phyloP scores from a whole-genome alignment of 345 rosid genomes.

The Salix udensis region DNA sequence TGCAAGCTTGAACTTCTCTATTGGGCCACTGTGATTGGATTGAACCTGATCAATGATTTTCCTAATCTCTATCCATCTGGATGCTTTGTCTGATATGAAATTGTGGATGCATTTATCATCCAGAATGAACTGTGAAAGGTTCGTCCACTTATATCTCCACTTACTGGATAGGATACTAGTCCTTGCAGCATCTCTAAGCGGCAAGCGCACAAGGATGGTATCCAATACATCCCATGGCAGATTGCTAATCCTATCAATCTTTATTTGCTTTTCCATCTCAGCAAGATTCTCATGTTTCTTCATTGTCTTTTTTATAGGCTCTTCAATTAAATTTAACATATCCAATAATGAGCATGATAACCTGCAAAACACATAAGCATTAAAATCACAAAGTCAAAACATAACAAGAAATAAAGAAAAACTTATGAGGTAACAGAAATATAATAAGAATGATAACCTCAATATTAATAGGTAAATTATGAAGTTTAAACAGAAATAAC shows the following conservation, averaged over 20 bases:
- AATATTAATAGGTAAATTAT: no score
- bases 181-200: slow-evolving; percentile 31
- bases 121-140: slow-evolving; percentile 29
- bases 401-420: no score
- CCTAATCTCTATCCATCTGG: slow-evolving; percentile 25
- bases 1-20: slow-evolving; percentile 34
- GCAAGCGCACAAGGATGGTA: slow-evolving; percentile 24
- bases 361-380: neutral
- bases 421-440: no score
- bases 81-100: slow-evolving; percentile 7
- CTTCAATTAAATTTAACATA: neutral
- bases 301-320: neutral
- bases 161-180: slow-evolving; percentile 30
- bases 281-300: neutral
- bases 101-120: slow-evolving; percentile 26
- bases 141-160: slow-evolving; percentile 36
- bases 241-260: slow-evolving; percentile 28
- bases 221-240: slow-evolving; percentile 31
- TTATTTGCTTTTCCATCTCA: slow-evolving; percentile 10
- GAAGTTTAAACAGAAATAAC: no score
- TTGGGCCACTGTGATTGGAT: slow-evolving; percentile 17
- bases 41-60: slow-evolving; percentile 20
- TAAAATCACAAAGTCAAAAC: neutral
- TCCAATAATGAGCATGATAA: neutral
- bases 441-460: no score